phyloP scores from a whole-genome alignment of 2,329 filamentous ascomycete genomes.

The Hymenoscyphus albidus region DNA sequence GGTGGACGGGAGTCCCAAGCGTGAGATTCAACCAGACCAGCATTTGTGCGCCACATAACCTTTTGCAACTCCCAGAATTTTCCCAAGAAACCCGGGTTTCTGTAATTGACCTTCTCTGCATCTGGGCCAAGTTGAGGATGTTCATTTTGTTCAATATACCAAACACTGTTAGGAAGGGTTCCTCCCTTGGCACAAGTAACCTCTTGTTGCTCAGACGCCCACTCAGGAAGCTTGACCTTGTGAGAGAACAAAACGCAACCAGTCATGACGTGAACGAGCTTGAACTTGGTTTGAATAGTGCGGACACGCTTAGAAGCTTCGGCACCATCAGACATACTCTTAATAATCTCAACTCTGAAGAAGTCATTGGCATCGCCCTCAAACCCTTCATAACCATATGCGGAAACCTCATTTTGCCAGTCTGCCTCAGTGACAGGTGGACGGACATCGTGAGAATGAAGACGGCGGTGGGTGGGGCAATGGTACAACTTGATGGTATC shows the following conservation, averaged over 20 bases:
- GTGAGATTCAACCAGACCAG: conserved; percentile 91
- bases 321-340: conserved; percentile 75
- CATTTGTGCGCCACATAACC: conserved; percentile 99
- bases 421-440: conserved; percentile 81
- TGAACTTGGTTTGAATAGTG: conserved; percentile 96
- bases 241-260: conserved; percentile 95
- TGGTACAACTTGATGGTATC: conserved; percentile 82
- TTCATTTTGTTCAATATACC: conserved; percentile 91
- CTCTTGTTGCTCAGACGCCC: conserved; percentile 97
- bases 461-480: conserved; percentile 73
- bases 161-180: conserved; percentile 91
- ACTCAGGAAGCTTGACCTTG: conserved; percentile 97
- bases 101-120: conserved; percentile 94
- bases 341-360: conserved; percentile 93
- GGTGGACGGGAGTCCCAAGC: conserved; percentile 95
- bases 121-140: conserved; percentile 72
- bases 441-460: conserved; percentile 94
- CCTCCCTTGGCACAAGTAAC: conserved; percentile 94
- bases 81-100: conserved; percentile 88
- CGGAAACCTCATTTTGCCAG: conserved; percentile 95
- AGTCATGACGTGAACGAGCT: conserved; percentile 92
- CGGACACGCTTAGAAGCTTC: conserved; percentile 79
- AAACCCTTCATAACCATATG: conserved; percentile 96
- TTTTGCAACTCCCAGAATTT: conserved; percentile 97
- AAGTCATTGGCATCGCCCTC: conserved; percentile 94